phyloP scores from a whole-genome alignment of 2,329 filamentous ascomycete species.

The Apiospora kogelbergensis region DNA sequence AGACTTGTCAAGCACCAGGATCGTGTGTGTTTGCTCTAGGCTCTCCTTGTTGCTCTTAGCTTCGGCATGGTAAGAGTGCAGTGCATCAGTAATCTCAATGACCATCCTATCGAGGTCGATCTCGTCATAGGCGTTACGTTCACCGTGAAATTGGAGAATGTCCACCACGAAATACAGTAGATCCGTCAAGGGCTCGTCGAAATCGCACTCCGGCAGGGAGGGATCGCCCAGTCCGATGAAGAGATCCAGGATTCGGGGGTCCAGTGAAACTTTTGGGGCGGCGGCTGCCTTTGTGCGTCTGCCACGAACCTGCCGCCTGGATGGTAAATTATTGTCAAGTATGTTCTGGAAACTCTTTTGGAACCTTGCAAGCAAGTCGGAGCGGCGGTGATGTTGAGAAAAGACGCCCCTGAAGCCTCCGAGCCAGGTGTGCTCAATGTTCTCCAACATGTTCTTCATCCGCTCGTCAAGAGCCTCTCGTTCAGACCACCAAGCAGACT shows the following conservation, averaged over 20 bases:
- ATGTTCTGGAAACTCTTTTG: conserved; percentile 75
- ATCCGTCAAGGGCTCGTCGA: conserved; percentile 89
- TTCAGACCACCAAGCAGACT: conserved; percentile 86
- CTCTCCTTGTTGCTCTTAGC: conserved; percentile 39
- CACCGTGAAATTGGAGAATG: conserved; percentile 93
- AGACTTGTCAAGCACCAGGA: conserved; percentile 87
- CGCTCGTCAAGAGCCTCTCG: conserved; percentile 77
- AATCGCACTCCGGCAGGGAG: conserved; percentile 64
- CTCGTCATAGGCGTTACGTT: conserved; percentile 95
- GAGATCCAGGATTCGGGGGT: conserved; percentile 72
- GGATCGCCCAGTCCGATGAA: conserved; percentile 84
- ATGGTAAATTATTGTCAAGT: conserved; percentile 82
- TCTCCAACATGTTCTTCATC: conserved; percentile 74
- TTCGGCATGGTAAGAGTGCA: conserved; percentile 72
- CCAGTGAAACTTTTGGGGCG: conserved; percentile 45
- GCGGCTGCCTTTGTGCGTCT: conserved; percentile 50
- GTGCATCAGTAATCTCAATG: conserved; percentile 81
- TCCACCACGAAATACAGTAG: conserved; percentile 95
- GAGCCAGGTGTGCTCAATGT: conserved; percentile 91
- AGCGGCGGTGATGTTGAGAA: conserved; percentile 65
- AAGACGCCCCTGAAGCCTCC: conserved; percentile 96
- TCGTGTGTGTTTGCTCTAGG: conserved; percentile 64
- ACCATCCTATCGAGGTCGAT: conserved; percentile 94
- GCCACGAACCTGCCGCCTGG: conserved; percentile 62
- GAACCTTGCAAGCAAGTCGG: conserved; percentile 70